Conservation (phyloP, 441 rosid genomes). For the Adansonia madagascariensis region DNA sequence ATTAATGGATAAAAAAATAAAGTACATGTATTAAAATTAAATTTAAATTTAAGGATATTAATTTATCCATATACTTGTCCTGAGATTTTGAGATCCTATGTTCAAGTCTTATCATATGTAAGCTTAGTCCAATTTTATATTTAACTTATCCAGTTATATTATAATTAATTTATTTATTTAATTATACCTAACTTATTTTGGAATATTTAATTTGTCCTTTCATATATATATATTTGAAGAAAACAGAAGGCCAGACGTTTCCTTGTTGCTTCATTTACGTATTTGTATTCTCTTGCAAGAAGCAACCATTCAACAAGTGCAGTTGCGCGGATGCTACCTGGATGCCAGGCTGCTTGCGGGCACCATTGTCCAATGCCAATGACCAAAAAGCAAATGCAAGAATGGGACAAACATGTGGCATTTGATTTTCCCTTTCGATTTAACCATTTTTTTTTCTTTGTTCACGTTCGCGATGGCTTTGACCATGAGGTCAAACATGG, state of each 20-base stretch:
- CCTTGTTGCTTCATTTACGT: background rate
- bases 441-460: background rate
- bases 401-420: slow-evolving; percentile 17
- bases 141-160: too few relatives aligned
- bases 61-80: background rate
- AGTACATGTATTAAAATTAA: background rate
- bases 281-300: background rate
- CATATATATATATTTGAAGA: background rate
- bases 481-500: background rate
- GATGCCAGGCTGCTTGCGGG: background rate
- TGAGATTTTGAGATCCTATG: too few relatives aligned
- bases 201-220: background rate
- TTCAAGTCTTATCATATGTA: too few relatives aligned
- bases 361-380: background rate
- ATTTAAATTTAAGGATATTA: background rate
- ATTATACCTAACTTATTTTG: too few relatives aligned
- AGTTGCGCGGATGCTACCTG: background rate
- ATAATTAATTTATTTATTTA: too few relatives aligned
- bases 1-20: background rate
- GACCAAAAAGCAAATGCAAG: background rate
- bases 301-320: background rate
- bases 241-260: background rate
- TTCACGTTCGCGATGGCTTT: background rate
- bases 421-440: background rate
- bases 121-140: too few relatives aligned